phyloP scores from a whole-genome alignment of 2,329 filamentous ascomycete genomes.

The Metarhizium sp. region DNA sequence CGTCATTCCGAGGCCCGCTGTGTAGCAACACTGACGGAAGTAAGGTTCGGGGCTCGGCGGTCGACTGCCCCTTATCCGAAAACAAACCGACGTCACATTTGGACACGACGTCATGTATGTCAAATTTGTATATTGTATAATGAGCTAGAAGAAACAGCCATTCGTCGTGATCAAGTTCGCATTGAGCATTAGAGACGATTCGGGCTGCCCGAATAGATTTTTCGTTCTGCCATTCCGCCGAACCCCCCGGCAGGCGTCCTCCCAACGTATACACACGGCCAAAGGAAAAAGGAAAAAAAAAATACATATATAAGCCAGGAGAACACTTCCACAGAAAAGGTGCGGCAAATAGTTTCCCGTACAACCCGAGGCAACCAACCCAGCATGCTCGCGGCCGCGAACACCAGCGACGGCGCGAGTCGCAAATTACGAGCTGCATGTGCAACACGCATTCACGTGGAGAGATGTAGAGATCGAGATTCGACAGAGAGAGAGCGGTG shows the following conservation, averaged over 20 bases:
- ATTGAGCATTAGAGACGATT: slow-evolving; percentile 28
- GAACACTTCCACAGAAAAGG: slow-evolving; percentile 2
- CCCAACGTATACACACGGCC: slow-evolving; percentile 6
- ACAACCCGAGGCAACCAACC: slow-evolving; percentile 19
- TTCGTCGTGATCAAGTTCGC: slow-evolving; percentile 31
- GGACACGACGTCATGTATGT: slow-evolving; percentile 20
- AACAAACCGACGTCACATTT: background rate
- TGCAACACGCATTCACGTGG: slow-evolving; percentile 8
- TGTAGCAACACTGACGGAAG: background rate
- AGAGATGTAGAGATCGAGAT: slow-evolving; percentile 18
- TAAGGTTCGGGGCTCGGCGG: background rate
- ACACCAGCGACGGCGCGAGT: slow-evolving; percentile 16
- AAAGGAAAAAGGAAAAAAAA: background rate
- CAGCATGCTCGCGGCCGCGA: slow-evolving; percentile 16
- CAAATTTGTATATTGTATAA: slow-evolving; percentile 22
- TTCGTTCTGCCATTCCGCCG: slow-evolving; percentile 5
- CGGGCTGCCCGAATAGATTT: slow-evolving; percentile 4
- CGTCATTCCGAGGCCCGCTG: background rate
- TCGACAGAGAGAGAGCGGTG: slow-evolving; percentile 11
- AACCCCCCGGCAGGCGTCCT: background rate
- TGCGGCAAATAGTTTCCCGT: slow-evolving; percentile 3
- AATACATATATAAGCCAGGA: slow-evolving; percentile 3
- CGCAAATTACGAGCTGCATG: slow-evolving; percentile 4
- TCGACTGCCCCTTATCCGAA: background rate
- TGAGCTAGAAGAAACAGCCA: slow-evolving; percentile 33